Base-by-base conservation (phyloP, 257 asterid species). In the Nicotiana otophora region DNA sequence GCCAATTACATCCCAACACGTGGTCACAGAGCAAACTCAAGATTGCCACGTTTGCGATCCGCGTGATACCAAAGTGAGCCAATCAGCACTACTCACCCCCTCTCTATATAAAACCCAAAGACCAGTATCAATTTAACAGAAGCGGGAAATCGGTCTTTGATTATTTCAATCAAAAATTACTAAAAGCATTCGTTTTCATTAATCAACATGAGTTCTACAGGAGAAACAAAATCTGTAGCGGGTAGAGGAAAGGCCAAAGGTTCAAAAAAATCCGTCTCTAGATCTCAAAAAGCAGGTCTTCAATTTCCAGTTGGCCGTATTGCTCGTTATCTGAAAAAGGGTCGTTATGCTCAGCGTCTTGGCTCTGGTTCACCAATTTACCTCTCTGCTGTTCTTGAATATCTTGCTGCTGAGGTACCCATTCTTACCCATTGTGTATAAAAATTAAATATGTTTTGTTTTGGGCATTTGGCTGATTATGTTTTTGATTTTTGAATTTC, bases 321-420 rank as follows among this genome's bases (percentile, higher is more conserved):
- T 61, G 92, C 94, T n/a, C 87, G 94, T 23, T 90, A 87, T 55
- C 89, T 90, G 11, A 92, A 88, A 19, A 89, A 88, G 5, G 96
- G 93, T 1, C 91, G 93, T 5, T 92, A 92, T 5, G 92, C 96
- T 7, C 78, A 92, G 17, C 93, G 96, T 9, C 90, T 92, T 8
- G 96, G 92, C 10, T 87, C 96, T 4, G 96, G 96, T 0, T 88
- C 93, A 6, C 93, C 95, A 0, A 93, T 91, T 3, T 91, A 86
- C 28, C 91, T 91, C 68, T 82, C 92, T 62, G 93, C 93, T 51
- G 95, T 91, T 75, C 95, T 91, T 1, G 95, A 91, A 34, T 90
- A 91, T 30, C 92, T 92, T 11, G 94, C 96, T 20, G 96, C 96
- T 10, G 94, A 91, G 93, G 95, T 90, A 1, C 0, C 74, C 8